Evolutionary conservation across 495 filamentous ascomycete genomes (phyloP), one percentile per base, ranked within the genome.

Genomic region (Penicillium bovifimosum): DNA sequence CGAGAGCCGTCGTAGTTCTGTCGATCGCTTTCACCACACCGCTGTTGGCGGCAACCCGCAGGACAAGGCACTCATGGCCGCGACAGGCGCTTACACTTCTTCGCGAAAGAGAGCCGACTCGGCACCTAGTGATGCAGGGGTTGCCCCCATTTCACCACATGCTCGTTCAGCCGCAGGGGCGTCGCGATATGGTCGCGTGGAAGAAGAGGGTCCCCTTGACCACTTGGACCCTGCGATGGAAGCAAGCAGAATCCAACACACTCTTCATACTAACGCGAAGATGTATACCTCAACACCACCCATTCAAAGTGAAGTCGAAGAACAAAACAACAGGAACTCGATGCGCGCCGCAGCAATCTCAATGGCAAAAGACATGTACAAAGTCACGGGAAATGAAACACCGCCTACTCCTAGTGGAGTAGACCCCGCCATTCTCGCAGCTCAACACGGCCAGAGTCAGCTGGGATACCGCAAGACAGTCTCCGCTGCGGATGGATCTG

Each of bases 351-450:
- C 90, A 14, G 87, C 91, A 4, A 68, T 95, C 1, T 87, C 85
- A 4, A 95, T 96, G 89, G 89, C 91, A 20, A 88, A 82, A 66
- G 78, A 86, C 52, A 90, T 95, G 86, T 95, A 90, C 66, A 79
- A 69, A 11, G 64, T 80, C 42, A 61, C 82, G 80, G 67, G 79
- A 34, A 69, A 78, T 34, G 83, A 41, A 62, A 75, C 52, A 54
- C 64, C 47, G 31, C 46, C 50, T 8, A 43, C 47, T 28, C 46
- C 50, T 8, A 43, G 29, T 2, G 27, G 40, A 24, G 35, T 53
- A 20, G 61, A 57, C 47, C 50, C 58, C 33, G 78, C 55, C 54
- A 57, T 59, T 47, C 57, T 34, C 40, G 75, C 70, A 6, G 76
- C 76, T 5, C 70, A 71, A 28, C 64, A 54, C 27, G 74, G 69